A percentile compares a stretch with the other conserved stretches of the same genome.
These are phyloP conservation scores for Symbiotaphrina buchneri DNA, from an alignment of 495 filamentous ascomycete species.

Conservation along the genomic window DNA sequence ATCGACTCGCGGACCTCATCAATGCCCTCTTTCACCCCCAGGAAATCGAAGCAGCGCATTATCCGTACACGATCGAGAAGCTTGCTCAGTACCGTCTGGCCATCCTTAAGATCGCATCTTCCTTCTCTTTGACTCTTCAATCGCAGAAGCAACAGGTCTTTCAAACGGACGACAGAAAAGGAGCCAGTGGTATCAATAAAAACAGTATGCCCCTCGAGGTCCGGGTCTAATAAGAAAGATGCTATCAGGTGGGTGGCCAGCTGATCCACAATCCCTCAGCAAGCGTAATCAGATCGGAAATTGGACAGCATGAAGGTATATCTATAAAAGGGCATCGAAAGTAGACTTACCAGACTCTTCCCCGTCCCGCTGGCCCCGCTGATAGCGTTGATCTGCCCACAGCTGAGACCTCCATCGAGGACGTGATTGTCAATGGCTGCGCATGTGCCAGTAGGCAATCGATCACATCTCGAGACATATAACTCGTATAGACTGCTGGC, in stretches of 20 bases:
- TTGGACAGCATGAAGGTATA: conserved; percentile 11
- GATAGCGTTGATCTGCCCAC: conserved; percentile 10
- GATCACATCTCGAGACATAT: conserved; percentile 1
- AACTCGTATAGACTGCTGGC: neutral
- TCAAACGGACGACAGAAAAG: conserved; percentile 7
- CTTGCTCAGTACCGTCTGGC: conserved; percentile 1
- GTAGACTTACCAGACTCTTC: conserved; percentile 1
- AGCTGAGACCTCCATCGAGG: conserved; percentile 13
- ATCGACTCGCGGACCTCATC: conserved; percentile 8
- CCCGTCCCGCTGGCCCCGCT: conserved; percentile 1
- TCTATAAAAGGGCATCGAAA: conserved; percentile 4
- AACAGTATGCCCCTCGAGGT: conserved; percentile 5
- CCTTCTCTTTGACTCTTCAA: no score
- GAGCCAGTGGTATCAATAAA: conserved; percentile 11
- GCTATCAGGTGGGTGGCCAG: conserved; percentile 11
- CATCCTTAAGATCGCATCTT: no score
- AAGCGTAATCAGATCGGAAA: no score
- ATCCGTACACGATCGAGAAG: conserved; percentile 12
- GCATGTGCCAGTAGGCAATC: no score
- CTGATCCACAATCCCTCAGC: no score
- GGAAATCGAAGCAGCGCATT: conserved; percentile 11
- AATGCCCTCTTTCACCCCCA: conserved; percentile 10
- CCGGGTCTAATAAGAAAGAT: no score
- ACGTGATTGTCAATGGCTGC: conserved; percentile 8
- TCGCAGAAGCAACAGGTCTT: no score